Conservation (phyloP, 2,329 filamentous ascomycete species). For the Colletotrichum lupini region DNA sequence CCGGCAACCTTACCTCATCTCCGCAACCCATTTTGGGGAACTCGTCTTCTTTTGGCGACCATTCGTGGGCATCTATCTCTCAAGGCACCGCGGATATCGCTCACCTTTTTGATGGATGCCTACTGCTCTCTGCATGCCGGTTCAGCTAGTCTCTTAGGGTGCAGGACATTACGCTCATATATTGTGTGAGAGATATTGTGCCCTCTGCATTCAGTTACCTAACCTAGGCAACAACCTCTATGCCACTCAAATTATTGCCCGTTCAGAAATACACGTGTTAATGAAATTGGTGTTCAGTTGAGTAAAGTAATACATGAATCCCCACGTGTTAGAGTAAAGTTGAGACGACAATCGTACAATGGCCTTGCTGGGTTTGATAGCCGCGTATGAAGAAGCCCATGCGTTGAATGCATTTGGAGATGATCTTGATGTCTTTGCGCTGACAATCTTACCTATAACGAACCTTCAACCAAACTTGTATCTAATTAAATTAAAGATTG, state of each 20-base stretch:
- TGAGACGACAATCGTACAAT: background rate
- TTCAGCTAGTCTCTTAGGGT: too few relatives aligned
- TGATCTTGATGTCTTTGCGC: background rate
- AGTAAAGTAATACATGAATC: background rate
- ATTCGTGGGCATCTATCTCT: background rate
- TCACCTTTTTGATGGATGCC: background rate
- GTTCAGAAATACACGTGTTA: background rate
- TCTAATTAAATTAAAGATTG: background rate
- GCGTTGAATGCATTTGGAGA: background rate
- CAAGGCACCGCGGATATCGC: background rate
- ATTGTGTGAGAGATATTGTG: background rate
- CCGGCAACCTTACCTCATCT: slow-evolving; percentile 25
- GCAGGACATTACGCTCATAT: too few relatives aligned
- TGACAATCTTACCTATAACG: background rate
- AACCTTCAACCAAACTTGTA: background rate
- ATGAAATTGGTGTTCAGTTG: background rate
- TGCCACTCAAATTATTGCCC: too few relatives aligned
- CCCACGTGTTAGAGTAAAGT: background rate
- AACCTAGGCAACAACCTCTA: too few relatives aligned
- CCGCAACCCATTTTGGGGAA: slow-evolving; percentile 37
- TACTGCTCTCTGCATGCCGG: background rate
- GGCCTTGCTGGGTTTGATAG: background rate
- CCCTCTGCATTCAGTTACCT: background rate
- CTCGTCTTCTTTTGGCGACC: background rate
- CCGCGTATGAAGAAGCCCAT: background rate